These are phyloP conservation scores for Hansenula anomala DNA, from an alignment of 1,139 yeast genomes.

Conservation along the genomic window DNA sequence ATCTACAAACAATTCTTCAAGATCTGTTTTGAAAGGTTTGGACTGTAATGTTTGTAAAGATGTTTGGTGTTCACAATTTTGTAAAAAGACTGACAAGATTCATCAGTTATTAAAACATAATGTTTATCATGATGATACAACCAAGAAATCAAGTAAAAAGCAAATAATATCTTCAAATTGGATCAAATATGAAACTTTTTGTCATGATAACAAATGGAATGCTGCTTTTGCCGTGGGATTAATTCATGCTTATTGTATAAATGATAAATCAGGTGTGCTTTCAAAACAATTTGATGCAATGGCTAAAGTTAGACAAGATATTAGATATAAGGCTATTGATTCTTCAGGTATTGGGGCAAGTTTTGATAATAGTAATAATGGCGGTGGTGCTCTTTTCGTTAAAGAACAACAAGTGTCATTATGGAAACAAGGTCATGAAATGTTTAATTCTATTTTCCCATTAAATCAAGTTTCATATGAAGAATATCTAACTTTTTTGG, in stretches of 20 bases:
- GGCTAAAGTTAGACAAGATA: slow-evolving; percentile 68
- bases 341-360: slow-evolving; percentile 49
- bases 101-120: slow-evolving; percentile 62
- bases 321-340: slow-evolving; percentile 55
- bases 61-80: slow-evolving; percentile 66
- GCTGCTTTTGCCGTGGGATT: slow-evolving; percentile 65
- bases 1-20: slow-evolving; percentile 24
- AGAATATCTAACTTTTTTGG: slow-evolving; percentile 57
- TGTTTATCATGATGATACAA: slow-evolving; percentile 15
- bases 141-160: slow-evolving; percentile 22
- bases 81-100: slow-evolving; percentile 48
- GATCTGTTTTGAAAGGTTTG: slow-evolving; percentile 44
- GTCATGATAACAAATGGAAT: slow-evolving; percentile 62
- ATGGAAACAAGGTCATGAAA: slow-evolving; percentile 54
- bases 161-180: slow-evolving; percentile 45
- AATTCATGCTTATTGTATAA: slow-evolving; percentile 44
- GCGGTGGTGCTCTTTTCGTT: slow-evolving; percentile 43
- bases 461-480: slow-evolving; percentile 39
- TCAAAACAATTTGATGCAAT: slow-evolving; percentile 49
- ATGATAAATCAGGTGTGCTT: slow-evolving; percentile 39
- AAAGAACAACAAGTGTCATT: slow-evolving; percentile 54
- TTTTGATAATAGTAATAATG: slow-evolving; percentile 45
- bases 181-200: slow-evolving; percentile 53
- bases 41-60: slow-evolving; percentile 67
- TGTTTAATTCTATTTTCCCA: slow-evolving; percentile 50